Percentiles rank a stretch among this genome's conserved stretches.
These are phyloP conservation scores for Arthrobotrys megalospora DNA, from an alignment of 2,329 filamentous ascomycete genomes.

Conservation along the genomic window DNA sequence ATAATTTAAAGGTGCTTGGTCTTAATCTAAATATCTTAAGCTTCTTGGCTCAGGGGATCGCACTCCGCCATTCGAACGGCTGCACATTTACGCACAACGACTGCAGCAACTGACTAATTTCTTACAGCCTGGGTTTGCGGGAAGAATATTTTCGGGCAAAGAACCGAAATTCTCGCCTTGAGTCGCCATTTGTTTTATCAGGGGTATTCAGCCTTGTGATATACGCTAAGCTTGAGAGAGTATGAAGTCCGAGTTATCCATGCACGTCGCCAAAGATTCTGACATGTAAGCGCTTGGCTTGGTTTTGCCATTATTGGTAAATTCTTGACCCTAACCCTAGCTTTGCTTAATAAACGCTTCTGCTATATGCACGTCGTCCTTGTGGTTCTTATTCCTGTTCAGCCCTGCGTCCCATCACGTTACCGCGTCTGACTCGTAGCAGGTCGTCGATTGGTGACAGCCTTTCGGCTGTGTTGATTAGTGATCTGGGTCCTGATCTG, in stretches of 20 bases:
- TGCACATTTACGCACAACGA: slow-evolving; percentile 9
- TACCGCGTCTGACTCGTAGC: slow-evolving; percentile 15
- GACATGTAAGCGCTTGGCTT: slow-evolving; percentile 21
- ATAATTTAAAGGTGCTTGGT: background rate
- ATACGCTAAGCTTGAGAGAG: background rate
- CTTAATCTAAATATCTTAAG: too few relatives aligned
- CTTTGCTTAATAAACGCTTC: slow-evolving; percentile 1
- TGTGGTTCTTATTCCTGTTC: slow-evolving; percentile 3
- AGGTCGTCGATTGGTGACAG: slow-evolving; percentile 3
- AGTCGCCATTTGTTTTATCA: background rate
- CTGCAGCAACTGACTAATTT: slow-evolving; percentile 15
- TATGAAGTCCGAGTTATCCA: slow-evolving; percentile 1
- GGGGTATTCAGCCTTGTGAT: slow-evolving; percentile 26
- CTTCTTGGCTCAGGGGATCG: background rate
- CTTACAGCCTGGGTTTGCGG: background rate
- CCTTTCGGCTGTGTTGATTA: slow-evolving; percentile 31
- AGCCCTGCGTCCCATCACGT: slow-evolving; percentile 19
- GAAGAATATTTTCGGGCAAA: background rate
- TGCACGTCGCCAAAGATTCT: slow-evolving; percentile 13
- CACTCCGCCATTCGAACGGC: background rate
- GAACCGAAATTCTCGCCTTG: background rate
- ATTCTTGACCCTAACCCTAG: background rate
- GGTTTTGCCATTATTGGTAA: slow-evolving; percentile 9
- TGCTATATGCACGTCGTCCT: background rate
- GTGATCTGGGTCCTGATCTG: slow-evolving; percentile 8